Conservation (phyloP, 805 yeast genomes). For the Wickerhamiella azyma region DNA sequence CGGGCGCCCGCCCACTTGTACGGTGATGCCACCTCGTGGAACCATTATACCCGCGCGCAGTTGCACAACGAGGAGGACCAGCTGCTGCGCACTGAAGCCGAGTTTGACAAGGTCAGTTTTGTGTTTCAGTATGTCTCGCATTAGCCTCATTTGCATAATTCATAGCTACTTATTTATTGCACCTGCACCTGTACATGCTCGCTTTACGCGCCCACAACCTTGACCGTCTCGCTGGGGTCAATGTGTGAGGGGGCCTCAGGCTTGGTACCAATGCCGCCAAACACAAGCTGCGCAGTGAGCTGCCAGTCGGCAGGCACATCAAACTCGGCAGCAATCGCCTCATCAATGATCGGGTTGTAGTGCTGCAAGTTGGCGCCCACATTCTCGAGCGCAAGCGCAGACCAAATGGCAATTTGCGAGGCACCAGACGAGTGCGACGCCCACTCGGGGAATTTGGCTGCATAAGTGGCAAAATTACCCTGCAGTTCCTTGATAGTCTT, state of each 20-base stretch:
- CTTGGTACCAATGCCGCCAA: constrained; percentile 29
- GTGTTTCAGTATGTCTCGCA: constrained; percentile 93
- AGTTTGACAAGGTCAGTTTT: constrained; percentile 57
- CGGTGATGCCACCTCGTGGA: constrained; percentile 98
- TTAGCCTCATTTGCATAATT: constrained; percentile 13
- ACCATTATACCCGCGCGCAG: constrained; percentile 54
- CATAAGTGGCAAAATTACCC: constrained; percentile 31
- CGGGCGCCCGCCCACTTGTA: constrained; percentile 80
- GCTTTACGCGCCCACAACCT: too few relatives aligned
- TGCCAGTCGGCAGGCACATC: constrained; percentile 32
- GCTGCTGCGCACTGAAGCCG: constrained; percentile 58
- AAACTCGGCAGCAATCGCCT: constrained; percentile 27
- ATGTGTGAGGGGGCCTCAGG: constrained; percentile 29
- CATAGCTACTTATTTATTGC: too few relatives aligned
- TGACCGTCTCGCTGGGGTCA: constrained; percentile 32
- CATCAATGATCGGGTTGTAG: constrained; percentile 34
- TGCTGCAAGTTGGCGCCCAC: constrained; percentile 42
- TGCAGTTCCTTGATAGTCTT: constrained; percentile 29
- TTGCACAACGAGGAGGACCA: constrained; percentile 60
- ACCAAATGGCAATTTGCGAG: constrained; percentile 39
- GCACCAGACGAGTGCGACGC: constrained; percentile 33
- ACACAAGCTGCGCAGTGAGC: constrained; percentile 37
- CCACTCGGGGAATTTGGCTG: constrained; percentile 34
- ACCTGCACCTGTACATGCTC: too few relatives aligned
- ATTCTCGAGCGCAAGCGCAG: constrained; percentile 32